Evolutionary conservation across 2,329 filamentous ascomycete species (phyloP).

Genomic region (Stemphylium beticola): DNA sequence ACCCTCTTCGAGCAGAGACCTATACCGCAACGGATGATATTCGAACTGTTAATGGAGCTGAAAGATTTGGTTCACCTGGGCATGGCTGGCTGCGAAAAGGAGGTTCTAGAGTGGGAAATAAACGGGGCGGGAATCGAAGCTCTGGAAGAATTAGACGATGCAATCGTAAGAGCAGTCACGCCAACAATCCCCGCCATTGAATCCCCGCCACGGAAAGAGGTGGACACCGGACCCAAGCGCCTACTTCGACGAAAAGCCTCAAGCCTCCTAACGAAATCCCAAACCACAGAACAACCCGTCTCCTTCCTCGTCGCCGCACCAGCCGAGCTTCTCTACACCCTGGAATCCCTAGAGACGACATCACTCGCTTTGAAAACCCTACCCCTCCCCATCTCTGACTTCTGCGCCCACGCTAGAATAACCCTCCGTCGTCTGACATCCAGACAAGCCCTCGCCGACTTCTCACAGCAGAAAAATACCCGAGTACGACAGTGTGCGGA

Average conservation of each 20-base stretch:
- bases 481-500: conserved; percentile 33
- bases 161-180: conserved; percentile 30
- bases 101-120: conserved; percentile 41
- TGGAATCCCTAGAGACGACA: conserved; percentile 45
- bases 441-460: conserved; percentile 32
- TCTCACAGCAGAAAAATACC: conserved; percentile 28
- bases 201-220: background rate
- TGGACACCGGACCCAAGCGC: conserved; percentile 14
- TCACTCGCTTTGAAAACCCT: conserved; percentile 36
- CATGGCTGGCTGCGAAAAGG: conserved; percentile 33
- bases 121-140: conserved; percentile 28
- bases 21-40: conserved; percentile 43
- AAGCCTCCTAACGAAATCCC: conserved; percentile 2
- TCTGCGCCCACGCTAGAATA: conserved; percentile 41
- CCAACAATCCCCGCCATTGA: conserved; percentile 11
- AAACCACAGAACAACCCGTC: background rate
- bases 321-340: conserved; percentile 34
- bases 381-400: conserved; percentile 33
- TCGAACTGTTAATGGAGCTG: conserved; percentile 43
- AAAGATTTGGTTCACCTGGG: conserved; percentile 41
- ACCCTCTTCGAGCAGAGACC: conserved; percentile 41
- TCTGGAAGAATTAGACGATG: conserved; percentile 42
- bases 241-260: conserved; percentile 32
- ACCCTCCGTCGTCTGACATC: conserved; percentile 37
- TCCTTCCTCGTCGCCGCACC: conserved; percentile 30